Base-by-base conservation (phyloP, 2,329 filamentous ascomycete species). In the Zalaria obscura region DNA sequence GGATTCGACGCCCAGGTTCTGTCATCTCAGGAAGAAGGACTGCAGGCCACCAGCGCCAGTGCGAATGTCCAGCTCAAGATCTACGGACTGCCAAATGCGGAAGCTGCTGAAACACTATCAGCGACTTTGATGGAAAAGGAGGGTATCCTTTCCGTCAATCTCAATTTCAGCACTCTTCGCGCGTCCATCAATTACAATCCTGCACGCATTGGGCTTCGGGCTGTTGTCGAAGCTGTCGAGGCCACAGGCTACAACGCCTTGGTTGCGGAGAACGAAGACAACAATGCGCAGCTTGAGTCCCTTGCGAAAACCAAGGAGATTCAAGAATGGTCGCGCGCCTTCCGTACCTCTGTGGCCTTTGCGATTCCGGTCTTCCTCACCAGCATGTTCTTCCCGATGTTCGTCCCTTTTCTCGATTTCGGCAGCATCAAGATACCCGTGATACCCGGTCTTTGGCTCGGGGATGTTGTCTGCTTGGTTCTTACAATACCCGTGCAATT, bases 271-370 rank as follows among this genome's bases (percentile, higher is more conserved):
- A 82, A 79, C 40, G 86, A 96, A 53, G 91, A 98, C 63, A 96
- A 93, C 59, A 93, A 93, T 55, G 89, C 91, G 1, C 91, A 98
- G 58, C 73, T 98, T 2, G 87, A 96, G 60, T 96, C 91, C 1
- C 72, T 98, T 2, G 83, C 91, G 5, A 98, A 98, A 65, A 96
- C 91, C 0, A 84, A 85, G 51, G 91, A 98, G 61, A 94, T 98
- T 47, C 83, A 82, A 48, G 87, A 94, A 61, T 98, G 91, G 91
- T 78, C 76, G 47, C 75, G 70, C 27, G 85, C 87, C 0, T 93
- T 96, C 62, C 70, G 73, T 47, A 71, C 81, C 5, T 94, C 87
- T 0, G 54, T 85, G 3, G 69, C 72, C 3, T 96, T 96, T 57
- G 87, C 88, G 3, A 64, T 96, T 5, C 91, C 91, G 0, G 89